These are phyloP conservation scores for Haplosporangium sp. DNA, from an alignment of 371 early-diverging fungal genomes.

Conservation along the genomic window DNA sequence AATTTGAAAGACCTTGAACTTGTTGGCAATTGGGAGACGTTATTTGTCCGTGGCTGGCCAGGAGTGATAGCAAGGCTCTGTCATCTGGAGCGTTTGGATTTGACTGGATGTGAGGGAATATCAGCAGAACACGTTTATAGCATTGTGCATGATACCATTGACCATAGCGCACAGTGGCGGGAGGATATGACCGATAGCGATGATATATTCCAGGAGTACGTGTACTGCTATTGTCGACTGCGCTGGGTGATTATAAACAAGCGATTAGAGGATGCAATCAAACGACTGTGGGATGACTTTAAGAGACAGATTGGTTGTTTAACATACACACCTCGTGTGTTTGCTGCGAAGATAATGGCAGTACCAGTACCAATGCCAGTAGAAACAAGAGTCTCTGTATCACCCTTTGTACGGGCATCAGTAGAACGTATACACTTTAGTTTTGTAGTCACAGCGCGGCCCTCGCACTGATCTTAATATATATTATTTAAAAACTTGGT, in stretches of 20 bases:
- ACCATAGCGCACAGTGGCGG: conserved; percentile 17
- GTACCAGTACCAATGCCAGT: not conserved
- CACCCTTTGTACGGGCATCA: conserved; percentile 15
- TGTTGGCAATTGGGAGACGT: conserved; percentile 51
- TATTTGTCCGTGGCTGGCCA: conserved; percentile 39
- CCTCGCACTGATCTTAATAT: conserved; percentile 5
- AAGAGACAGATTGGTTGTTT: not conserved
- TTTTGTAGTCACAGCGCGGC: conserved; percentile 34
- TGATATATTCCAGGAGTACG: not conserved
- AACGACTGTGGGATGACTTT: conserved; percentile 20
- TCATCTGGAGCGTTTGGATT: conserved; percentile 40
- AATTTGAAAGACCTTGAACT: conserved; percentile 39
- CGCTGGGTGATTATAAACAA: conserved; percentile 49
- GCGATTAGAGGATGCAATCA: conserved; percentile 29
- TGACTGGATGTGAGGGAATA: conserved; percentile 39
- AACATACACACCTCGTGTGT: not conserved
- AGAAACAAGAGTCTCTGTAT: not conserved
- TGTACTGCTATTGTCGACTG: conserved; percentile 26
- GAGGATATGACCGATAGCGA: too few species aligned
- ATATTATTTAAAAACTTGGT: too few species aligned
- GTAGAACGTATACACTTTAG: conserved; percentile 33
- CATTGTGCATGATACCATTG: conserved; percentile 19
- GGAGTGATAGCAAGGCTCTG: conserved; percentile 17
- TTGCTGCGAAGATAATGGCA: too few species aligned
- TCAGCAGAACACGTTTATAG: conserved; percentile 34